phyloP scores from a whole-genome alignment of 805 yeast species.

The Starmerella sp. region DNA sequence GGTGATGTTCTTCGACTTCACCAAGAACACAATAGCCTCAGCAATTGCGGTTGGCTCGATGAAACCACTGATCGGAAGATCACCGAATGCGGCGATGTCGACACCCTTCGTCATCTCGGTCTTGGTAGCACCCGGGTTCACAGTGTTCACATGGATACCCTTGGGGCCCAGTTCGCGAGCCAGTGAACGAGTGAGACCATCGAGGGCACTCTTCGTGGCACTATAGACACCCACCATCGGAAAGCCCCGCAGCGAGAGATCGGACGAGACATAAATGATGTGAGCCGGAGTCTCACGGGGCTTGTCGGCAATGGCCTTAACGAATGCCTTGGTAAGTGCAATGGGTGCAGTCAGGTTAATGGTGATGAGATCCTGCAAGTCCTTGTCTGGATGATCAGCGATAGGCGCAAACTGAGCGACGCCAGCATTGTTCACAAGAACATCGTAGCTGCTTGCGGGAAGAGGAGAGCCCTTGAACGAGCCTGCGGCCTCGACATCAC shows the following conservation, averaged over 20 bases:
- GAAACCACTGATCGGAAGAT: too few relatives aligned
- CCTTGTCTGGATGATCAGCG: slow-evolving; percentile 32
- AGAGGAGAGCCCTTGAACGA: slow-evolving; percentile 24
- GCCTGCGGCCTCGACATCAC: slow-evolving; percentile 4
- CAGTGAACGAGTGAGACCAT: slow-evolving; percentile 48
- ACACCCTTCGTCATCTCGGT: slow-evolving; percentile 43
- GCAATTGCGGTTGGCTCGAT: too few relatives aligned
- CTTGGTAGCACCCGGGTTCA: slow-evolving; percentile 56
- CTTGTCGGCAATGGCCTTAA: slow-evolving; percentile 34
- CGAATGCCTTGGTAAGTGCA: slow-evolving; percentile 42
- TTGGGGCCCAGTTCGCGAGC: slow-evolving; percentile 47
- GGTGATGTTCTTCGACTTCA: too few relatives aligned
- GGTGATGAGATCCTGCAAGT: slow-evolving; percentile 38
- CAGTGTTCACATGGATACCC: slow-evolving; percentile 49
- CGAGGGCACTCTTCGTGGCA: slow-evolving; percentile 59
- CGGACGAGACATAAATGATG: slow-evolving; percentile 60
- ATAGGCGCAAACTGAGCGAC: slow-evolving; percentile 46
- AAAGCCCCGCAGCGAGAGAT: slow-evolving; percentile 35
- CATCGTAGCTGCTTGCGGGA: slow-evolving; percentile 28
- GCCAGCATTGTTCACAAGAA: slow-evolving; percentile 43
- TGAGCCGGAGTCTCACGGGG: slow-evolving; percentile 13
- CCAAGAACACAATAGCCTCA: too few relatives aligned
- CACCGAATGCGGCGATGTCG: too few relatives aligned
- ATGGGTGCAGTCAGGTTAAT: slow-evolving; percentile 56
- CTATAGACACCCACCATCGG: slow-evolving; percentile 55